phyloP scores from a whole-genome alignment of 805 yeast genomes.

The Spathaspora girioi region DNA sequence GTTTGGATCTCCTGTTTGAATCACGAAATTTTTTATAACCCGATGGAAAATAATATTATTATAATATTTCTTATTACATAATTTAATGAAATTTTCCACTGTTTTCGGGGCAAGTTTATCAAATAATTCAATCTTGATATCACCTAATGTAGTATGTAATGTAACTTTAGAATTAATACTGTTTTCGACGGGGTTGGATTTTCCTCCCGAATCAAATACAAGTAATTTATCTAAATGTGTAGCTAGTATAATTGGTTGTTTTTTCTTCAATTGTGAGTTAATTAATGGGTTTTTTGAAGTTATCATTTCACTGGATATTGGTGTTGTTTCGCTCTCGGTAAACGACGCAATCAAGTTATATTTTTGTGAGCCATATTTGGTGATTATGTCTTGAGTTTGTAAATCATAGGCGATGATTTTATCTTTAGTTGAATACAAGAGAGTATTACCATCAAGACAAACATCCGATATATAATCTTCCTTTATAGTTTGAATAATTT shows the following conservation, averaged over 20 bases:
- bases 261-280: background rate
- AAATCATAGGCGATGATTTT: background rate
- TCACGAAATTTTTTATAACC: slow-evolving; percentile 63
- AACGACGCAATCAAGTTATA: background rate
- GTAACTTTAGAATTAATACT: slow-evolving; percentile 6
- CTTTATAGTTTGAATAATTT: slow-evolving; percentile 10
- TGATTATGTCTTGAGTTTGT: background rate
- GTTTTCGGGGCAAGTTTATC: slow-evolving; percentile 55
- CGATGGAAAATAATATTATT: slow-evolving; percentile 54
- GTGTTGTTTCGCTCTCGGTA: background rate
- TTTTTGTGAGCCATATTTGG: background rate
- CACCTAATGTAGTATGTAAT: slow-evolving; percentile 40
- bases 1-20: slow-evolving; percentile 60
- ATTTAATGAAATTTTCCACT: slow-evolving; percentile 43
- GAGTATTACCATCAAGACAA: background rate
- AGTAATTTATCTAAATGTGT: background rate
- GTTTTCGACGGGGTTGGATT: background rate
- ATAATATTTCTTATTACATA: slow-evolving; percentile 34
- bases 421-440: background rate
- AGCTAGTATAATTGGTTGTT: background rate
- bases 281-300: background rate
- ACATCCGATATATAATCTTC: background rate
- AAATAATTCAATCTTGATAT: slow-evolving; percentile 36
- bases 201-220: background rate
- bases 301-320: background rate